Evolutionary conservation across 176 grass and related monocot species (phyloP).

Genomic region (Hsuehochloa calcarea): DNA sequence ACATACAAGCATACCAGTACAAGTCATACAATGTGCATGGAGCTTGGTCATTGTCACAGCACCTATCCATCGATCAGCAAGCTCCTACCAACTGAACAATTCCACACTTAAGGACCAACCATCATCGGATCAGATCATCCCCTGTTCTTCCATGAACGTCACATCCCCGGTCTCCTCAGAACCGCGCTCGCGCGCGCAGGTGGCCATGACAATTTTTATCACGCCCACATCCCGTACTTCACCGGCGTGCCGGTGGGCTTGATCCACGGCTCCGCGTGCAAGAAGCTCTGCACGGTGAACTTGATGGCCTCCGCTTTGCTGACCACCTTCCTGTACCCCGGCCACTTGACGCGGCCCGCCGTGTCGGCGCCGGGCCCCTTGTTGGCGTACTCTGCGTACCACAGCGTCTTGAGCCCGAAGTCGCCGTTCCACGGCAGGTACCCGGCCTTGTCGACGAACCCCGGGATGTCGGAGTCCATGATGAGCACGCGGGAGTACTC

Average conservation of each 20-base stretch:
- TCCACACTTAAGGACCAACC: too few relatives aligned
- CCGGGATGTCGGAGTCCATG: conserved; percentile 56
- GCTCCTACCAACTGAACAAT: too few relatives aligned
- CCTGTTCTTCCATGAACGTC: not conserved
- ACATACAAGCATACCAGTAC: too few relatives aligned
- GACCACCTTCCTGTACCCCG: conserved; percentile 48
- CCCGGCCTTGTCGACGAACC: conserved; percentile 45
- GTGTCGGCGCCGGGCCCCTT: conserved; percentile 42
- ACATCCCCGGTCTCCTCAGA: not conserved
- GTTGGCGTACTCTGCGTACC: conserved; percentile 71
- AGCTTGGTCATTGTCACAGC: too few relatives aligned
- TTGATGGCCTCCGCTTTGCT: conserved; percentile 31
- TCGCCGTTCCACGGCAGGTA: conserved; percentile 59
- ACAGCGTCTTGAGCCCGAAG: conserved; percentile 48
- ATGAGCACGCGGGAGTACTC: conserved; percentile 59
- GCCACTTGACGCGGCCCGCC: conserved; percentile 51
- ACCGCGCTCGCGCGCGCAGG: not conserved
- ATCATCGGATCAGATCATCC: too few relatives aligned
- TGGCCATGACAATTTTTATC: not conserved
- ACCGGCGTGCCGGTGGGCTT: conserved; percentile 45
- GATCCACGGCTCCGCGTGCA: conserved; percentile 58
- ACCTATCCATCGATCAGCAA: too few relatives aligned
- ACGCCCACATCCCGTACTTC: conserved; percentile 44
- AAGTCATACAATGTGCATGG: too few relatives aligned
- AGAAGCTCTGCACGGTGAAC: conserved; percentile 59